Base-by-base conservation (phyloP, 306 rosid species). In the Sindora glabra region DNA sequence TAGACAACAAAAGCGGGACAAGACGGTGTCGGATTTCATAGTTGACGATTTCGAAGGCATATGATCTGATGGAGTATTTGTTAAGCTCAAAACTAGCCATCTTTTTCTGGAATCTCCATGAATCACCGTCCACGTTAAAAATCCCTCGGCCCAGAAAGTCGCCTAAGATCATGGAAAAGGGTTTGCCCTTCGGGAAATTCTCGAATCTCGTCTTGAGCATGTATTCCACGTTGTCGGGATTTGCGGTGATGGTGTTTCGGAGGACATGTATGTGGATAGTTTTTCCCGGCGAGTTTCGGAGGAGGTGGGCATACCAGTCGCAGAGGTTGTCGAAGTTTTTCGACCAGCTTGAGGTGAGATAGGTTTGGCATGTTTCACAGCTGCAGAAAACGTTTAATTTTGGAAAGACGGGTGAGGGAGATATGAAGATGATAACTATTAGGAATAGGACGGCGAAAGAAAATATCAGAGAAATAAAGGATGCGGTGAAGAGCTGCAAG, bases 91-190 rank as follows among this genome's bases (percentile, higher is more conserved):
- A 33, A 22, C 75, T 69, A 2, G 89, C 90, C 82, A 89, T 78
- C 64, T 80, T 82, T 41, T 70, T 76, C 66, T 88, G 96, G 10
- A 88, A 88, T 40, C 41, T 70, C 96, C 96, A 88, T 2, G 22
- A 26, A 0, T 89, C 83, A 3, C 96, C 96, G 44, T 89, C 96
- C 25, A 83, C 94, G 82, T 89, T 89, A 86, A 89, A 89, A 14
- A 89, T 89, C 0, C 96, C 96, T 5, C 78, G 74, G 1, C 96
- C 96, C 2, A 89, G 65, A 68, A 89, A 85, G 48, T 89, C 94
- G 24, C 81, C 90, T 8, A 89, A 69, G 75, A 89, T 85, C 18
- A 68, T 3, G 23, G 94, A 80, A 62, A 89, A 89, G 7, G 72
- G 46, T 41, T 80, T 89, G 2, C 96, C 96, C 56, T 89, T 89